Evolutionary conservation across 106 monocot species (phyloP), one percentile per base, ranked within the genome.

Genomic region (Allium fistulosum): DNA sequence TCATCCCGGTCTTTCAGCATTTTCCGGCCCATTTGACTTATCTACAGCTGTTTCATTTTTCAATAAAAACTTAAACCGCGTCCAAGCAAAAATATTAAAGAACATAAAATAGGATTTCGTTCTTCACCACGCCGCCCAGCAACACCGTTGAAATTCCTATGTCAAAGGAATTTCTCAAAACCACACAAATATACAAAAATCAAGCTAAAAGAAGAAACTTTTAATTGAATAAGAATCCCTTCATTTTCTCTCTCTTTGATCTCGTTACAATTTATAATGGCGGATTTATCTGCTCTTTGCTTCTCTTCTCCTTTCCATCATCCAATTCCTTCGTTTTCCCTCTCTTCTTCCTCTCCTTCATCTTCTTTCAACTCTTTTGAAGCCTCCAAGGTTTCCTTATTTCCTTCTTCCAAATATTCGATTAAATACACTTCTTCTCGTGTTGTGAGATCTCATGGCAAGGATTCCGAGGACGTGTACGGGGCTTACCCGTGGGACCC

Each of bases 401-500:
- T 63, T 51, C 16, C 37, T 37, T 37, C 37, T 37, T 37, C 5
- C 37, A 37, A 37, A 37, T 37, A 37, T 37, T 37, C 37, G 37
- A 37, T 37, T 37, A 37, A 37, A 37, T 7, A 14, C 50, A 11
- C 13, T 50, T 48, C 56, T 22, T 17, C 56, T 7, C 57, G 48
- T 59, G 63, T 17, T 7, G 53, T n/a, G 45, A 48, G 83, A 57
- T 64, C 74, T 37, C 72, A 46, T 16, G 72, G 81, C 17, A 71
- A 63, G 64, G 75, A 73, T 53, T 67, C 77, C 37, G 77, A 75
- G 18, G 78, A 79, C 1, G 78, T 67, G 8, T 81, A 71, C 52
- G 88, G 88, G 4, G 83, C 88, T 12, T 88, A 85, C 59, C 92
- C 92, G 0, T 93, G 92, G 92, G 88, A 93, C 10, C 67, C 87